Base-by-base conservation (phyloP, 176 grass and related monocot genomes). In the Triticum turgidum region DNA sequence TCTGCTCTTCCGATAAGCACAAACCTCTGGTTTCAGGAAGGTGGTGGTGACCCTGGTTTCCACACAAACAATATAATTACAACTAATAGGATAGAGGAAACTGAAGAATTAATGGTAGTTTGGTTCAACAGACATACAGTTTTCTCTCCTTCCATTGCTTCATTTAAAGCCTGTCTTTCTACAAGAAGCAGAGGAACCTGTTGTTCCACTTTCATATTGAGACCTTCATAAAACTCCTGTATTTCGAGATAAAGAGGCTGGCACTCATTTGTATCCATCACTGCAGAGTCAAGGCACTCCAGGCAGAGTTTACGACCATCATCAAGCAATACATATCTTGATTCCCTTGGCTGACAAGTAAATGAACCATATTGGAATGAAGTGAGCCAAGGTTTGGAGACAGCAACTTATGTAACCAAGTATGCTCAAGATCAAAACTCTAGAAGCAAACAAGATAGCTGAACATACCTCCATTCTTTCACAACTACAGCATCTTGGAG, bases 131-230 rank as follows among this genome's bases (percentile, higher is more conserved):
- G 84, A 81, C 92, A 72, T 84, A 99, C 94, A 61, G 88, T 71
- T 66, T 91, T 99, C 86, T 99, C 94, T 89, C 97, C 97, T 88
- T 99, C 94, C 97, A 99, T 91, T 54, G 94, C 97, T 76, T 99
- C 97, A 77, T 99, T 99, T 61, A 99, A 82, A 87, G 97, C 94
- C 86, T 99, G 97, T 73, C 94, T 94, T 89, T 99, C 97, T 47
- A 97, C 94, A 67, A 99, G 80, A 88, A 99, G 94, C 37, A 99
- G 84, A 66, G 97, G 97, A 85, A 99, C 90, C 70, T 94, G 94
- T 34, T 99, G 97, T 78, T 93, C 92, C 73, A 99, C 81, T 90
- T 94, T 97, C 97, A 99, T 99, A 83, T 99, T 94, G 75, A 99
- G 77, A 67, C 97, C 89, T 92, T 94, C 97, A 61, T 93, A 99